A percentile compares a stretch with the other conserved stretches of the same genome.
These are phyloP conservation scores for Starmerella roubikii DNA, from an alignment of 805 yeast species.

Conservation along the genomic window DNA sequence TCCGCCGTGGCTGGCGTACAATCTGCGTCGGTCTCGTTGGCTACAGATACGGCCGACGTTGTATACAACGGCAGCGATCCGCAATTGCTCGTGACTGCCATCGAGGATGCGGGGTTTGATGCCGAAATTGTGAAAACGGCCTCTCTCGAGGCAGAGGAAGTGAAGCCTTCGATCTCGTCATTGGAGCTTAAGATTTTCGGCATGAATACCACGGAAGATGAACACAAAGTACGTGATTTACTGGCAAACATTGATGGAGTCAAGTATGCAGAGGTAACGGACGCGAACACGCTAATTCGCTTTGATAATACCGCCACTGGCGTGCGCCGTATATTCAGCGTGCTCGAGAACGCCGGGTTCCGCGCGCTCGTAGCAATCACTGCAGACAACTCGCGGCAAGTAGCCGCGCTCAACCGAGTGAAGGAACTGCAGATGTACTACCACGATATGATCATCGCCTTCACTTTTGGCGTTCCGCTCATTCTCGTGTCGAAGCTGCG, in stretches of 20 bases:
- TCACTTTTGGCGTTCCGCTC: constrained; percentile 51
- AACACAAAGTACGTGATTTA: constrained; percentile 36
- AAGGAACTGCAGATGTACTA: constrained; percentile 68
- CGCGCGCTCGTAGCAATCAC: constrained; percentile 36
- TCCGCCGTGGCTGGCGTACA: constrained; percentile 37
- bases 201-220: constrained; percentile 48
- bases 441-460: constrained; percentile 37
- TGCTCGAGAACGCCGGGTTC: constrained; percentile 40
- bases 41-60: constrained; percentile 61
- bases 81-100: constrained; percentile 33
- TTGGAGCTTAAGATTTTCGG: constrained; percentile 35
- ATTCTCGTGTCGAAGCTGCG: constrained; percentile 32
- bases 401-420: constrained; percentile 50
- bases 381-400: constrained; percentile 52
- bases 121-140: constrained; percentile 24
- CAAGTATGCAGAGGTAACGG: constrained; percentile 34
- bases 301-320: constrained; percentile 35
- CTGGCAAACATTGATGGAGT: constrained; percentile 39
- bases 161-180: background rate
- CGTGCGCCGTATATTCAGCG: constrained; percentile 52
- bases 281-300: constrained; percentile 36
- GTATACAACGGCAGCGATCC: constrained; percentile 32
- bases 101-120: constrained; percentile 72
- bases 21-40: constrained; percentile 49
- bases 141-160: background rate